These are phyloP conservation scores for Phlegmacium glaucopus DNA, from an alignment of 768 basidiomycete species.

Conservation along the genomic window DNA sequence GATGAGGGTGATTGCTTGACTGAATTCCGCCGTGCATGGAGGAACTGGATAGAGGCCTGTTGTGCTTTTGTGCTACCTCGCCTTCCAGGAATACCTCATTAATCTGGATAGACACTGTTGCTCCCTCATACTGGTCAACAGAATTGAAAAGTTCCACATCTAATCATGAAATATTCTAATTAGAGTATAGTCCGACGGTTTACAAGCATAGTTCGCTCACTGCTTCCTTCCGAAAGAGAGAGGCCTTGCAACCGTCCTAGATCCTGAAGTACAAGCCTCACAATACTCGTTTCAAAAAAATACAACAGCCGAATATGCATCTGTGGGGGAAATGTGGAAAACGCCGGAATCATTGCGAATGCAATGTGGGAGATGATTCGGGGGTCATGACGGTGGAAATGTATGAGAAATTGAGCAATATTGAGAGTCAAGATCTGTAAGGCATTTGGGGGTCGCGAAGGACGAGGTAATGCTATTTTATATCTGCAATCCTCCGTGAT, in stretches of 20 bases:
- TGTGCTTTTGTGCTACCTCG: conserved; percentile 5
- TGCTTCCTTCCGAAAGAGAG: not conserved
- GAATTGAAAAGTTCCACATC: conserved; percentile 1
- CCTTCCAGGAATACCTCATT: conserved; percentile 42
- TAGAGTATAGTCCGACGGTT: not conserved
- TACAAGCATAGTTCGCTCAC: conserved; percentile 2
- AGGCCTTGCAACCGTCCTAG: conserved; percentile 27
- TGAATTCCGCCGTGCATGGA: conserved; percentile 22
- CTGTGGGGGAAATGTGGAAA: conserved; percentile 59
- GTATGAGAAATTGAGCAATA: conserved; percentile 63
- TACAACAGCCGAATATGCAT: conserved; percentile 62
- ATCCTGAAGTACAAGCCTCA: conserved; percentile 51
- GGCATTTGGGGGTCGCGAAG: conserved; percentile 67
- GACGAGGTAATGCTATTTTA: conserved; percentile 53
- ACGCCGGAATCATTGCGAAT: conserved; percentile 70
- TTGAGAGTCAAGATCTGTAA: conserved; percentile 73
- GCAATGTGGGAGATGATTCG: conserved; percentile 56
- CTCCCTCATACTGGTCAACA: conserved; percentile 20
- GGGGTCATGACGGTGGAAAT: conserved; percentile 49
- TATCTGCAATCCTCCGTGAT: conserved; percentile 73
- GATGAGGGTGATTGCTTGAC: conserved; percentile 58
- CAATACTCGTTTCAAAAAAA: conserved; percentile 64
- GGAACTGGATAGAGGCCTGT: conserved; percentile 7
- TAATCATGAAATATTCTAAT: not conserved
- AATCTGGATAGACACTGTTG: conserved; percentile 58